Evolutionary conservation across 2,329 filamentous ascomycete genomes (phyloP).

Genomic region (Cladosporium sp.): DNA sequence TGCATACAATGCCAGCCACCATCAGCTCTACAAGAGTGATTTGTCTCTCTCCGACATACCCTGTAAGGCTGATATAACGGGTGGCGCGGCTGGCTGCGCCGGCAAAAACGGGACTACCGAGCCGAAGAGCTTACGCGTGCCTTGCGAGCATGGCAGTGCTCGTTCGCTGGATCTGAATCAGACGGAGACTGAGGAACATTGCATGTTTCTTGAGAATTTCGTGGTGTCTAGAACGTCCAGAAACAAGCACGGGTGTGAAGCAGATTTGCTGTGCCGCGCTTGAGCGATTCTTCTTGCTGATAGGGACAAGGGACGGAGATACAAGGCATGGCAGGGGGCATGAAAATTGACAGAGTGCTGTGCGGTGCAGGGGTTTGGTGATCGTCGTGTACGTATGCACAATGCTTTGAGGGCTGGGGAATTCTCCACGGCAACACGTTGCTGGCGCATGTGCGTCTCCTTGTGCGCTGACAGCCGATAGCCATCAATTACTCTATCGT

Average conservation of each 20-base stretch:
- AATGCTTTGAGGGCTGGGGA: slow-evolving; percentile 6
- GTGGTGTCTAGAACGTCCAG: background rate
- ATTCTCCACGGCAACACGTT: slow-evolving; percentile 12
- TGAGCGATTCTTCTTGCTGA: background rate
- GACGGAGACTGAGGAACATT: background rate
- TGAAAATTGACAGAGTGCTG: background rate
- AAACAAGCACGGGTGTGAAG: background rate
- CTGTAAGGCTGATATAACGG: slow-evolving; percentile 10
- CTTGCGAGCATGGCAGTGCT: background rate
- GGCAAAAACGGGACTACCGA: slow-evolving; percentile 3
- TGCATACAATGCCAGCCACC: background rate
- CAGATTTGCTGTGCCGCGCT: background rate
- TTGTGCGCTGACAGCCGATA: background rate
- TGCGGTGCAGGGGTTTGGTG: background rate
- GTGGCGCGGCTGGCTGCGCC: slow-evolving; percentile 4
- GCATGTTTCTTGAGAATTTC: background rate
- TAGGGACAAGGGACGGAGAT: background rate
- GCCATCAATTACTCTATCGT: background rate
- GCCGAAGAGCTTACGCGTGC: slow-evolving; percentile 6
- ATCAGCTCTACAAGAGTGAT: background rate
- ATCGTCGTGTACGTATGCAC: slow-evolving; percentile 11
- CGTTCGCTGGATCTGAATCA: background rate
- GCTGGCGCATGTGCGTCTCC: background rate
- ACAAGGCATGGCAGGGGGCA: slow-evolving; percentile 10
- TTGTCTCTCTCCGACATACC: slow-evolving; percentile 1